Evolutionary conservation across 768 basidiomycete species (phyloP).

Genomic region (Boletus patriciae): DNA sequence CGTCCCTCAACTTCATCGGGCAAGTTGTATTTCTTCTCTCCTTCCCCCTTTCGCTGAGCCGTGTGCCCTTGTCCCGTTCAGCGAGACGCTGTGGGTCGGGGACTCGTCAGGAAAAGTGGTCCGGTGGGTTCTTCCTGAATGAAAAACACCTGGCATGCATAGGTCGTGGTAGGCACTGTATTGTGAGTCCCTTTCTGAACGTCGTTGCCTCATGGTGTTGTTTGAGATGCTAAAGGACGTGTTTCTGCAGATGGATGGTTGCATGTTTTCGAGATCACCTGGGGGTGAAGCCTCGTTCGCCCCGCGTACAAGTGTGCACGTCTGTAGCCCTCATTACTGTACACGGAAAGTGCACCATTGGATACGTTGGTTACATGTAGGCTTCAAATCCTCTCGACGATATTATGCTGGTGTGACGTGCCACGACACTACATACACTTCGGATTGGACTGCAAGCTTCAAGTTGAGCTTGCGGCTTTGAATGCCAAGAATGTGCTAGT

Average conservation of each 20-base stretch:
- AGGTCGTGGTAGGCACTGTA: background rate
- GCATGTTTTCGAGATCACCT: background rate
- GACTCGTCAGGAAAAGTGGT: conserved; percentile 24
- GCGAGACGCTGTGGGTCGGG: conserved; percentile 29
- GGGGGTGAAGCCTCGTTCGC: too few species aligned
- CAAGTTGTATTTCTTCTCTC: conserved; percentile 32
- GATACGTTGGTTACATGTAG: too few species aligned
- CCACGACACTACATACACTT: too few species aligned
- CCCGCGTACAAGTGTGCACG: too few species aligned
- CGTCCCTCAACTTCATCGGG: conserved; percentile 83
- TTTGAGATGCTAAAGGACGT: background rate
- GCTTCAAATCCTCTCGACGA: too few species aligned
- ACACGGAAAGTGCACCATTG: too few species aligned
- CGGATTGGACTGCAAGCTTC: too few species aligned
- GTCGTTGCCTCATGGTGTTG: background rate
- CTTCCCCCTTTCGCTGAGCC: background rate
- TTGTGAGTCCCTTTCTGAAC: background rate
- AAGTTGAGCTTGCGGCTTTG: too few species aligned
- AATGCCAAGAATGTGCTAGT: too few species aligned
- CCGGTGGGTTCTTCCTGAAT: conserved; percentile 27
- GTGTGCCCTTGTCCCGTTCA: background rate
- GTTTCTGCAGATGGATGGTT: background rate
- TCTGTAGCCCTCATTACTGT: too few species aligned
- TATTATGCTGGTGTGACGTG: too few species aligned
- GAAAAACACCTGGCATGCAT: background rate